Conservation (phyloP, 2,329 filamentous ascomycete species). For the Dactylellina leptospora region DNA sequence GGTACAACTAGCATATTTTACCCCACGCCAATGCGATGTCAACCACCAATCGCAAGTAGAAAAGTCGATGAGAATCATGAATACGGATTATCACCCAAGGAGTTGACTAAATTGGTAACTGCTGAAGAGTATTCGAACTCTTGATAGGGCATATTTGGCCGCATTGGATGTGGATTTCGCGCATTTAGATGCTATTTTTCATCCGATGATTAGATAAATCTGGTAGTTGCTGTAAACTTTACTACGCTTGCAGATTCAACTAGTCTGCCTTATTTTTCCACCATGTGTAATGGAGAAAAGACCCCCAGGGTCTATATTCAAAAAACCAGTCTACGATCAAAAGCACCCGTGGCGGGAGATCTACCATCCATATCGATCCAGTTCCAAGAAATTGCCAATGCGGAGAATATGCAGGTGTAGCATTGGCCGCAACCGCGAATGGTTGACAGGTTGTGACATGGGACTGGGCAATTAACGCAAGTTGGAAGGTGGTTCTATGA, state of each 20-base stretch:
- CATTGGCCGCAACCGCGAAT: constrained; percentile 31
- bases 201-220: constrained; percentile 40
- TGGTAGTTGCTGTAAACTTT: constrained; percentile 22
- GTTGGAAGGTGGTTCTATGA: constrained; percentile 19
- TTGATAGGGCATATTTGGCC: too few relatives aligned
- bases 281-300: background rate
- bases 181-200: constrained; percentile 10
- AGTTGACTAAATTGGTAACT: background rate
- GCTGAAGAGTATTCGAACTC: background rate
- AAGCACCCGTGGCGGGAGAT: constrained; percentile 40
- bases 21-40: too few relatives aligned
- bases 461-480: constrained; percentile 21
- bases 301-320: too few relatives aligned
- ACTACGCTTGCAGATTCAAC: constrained; percentile 5
- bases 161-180: constrained; percentile 6
- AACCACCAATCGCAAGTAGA: too few relatives aligned
- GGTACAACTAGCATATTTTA: too few relatives aligned
- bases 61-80: too few relatives aligned
- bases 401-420: constrained; percentile 51
- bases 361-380: constrained; percentile 51
- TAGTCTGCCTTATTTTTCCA: background rate
- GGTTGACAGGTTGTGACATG: background rate
- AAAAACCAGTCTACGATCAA: background rate
- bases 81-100: too few relatives aligned
- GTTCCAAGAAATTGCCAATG: constrained; percentile 50